Evolutionary conservation across 192 early-diverging fungal species (phyloP).

Genomic region (Coemansia sp.): DNA sequence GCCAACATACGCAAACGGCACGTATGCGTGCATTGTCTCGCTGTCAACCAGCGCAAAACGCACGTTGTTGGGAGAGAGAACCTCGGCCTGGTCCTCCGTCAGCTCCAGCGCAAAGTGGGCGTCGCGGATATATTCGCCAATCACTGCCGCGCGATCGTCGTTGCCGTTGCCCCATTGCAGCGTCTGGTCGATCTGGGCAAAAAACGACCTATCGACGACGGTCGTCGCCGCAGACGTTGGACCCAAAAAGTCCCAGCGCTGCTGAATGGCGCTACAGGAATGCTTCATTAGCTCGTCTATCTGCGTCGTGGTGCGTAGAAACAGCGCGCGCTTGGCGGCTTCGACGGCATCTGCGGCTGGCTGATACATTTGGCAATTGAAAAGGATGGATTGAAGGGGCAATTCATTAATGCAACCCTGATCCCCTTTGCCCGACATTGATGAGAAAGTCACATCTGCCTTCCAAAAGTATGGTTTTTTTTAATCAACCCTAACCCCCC

Average conservation of each 20-base stretch:
- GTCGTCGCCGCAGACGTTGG: conserved; percentile 9
- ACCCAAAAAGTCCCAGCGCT: conserved; percentile 52
- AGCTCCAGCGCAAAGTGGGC: conserved; percentile 38
- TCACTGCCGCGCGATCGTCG: neutral
- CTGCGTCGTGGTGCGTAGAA: conserved; percentile 33
- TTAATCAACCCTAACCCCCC: no score
- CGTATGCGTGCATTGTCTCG: conserved; percentile 17
- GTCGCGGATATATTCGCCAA: conserved; percentile 35
- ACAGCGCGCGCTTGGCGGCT: conserved; percentile 18
- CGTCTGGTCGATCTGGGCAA: conserved; percentile 19
- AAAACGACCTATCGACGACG: neutral
- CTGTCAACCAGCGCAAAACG: conserved; percentile 10
- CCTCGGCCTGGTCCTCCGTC: conserved; percentile 41
- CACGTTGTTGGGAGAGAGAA: conserved; percentile 15
- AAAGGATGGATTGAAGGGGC: neutral
- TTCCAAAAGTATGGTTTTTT: no score
- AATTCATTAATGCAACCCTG: neutral
- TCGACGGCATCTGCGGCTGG: conserved; percentile 5
- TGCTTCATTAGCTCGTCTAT: conserved; percentile 38
- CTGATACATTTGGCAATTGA: neutral
- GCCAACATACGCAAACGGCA: conserved; percentile 23
- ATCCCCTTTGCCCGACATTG: no score
- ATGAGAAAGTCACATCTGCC: no score
- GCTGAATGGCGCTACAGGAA: conserved; percentile 19
- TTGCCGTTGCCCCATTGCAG: conserved; percentile 16